These are phyloP conservation scores for Steccherinum ochraceum DNA, from an alignment of 768 basidiomycete species.

Conservation along the genomic window DNA sequence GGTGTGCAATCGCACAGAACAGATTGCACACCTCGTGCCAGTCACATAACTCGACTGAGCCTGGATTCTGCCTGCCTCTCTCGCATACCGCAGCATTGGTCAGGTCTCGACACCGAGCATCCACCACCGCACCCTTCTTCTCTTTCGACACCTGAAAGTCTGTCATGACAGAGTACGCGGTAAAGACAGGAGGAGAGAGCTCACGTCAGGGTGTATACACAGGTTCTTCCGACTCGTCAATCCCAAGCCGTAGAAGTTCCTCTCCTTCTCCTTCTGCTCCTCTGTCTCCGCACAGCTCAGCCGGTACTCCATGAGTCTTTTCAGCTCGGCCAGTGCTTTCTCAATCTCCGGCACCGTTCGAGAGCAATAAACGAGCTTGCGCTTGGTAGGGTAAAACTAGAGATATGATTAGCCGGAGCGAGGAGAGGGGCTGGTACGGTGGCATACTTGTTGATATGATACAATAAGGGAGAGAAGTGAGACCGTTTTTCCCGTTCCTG, in stretches of 20 bases:
- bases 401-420: too few species aligned
- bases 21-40: slow-evolving; percentile 80
- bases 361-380: slow-evolving; percentile 97
- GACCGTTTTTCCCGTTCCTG: slow-evolving; percentile 98
- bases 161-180: background rate
- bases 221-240: slow-evolving; percentile 94
- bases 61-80: slow-evolving; percentile 80
- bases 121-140: slow-evolving; percentile 97
- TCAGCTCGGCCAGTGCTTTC: slow-evolving; percentile 93
- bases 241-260: slow-evolving; percentile 80
- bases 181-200: slow-evolving; percentile 12
- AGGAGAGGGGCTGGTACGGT: background rate
- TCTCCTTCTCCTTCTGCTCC: slow-evolving; percentile 72
- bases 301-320: slow-evolving; percentile 89
- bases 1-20: background rate
- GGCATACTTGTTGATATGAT: slow-evolving; percentile 86
- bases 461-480: slow-evolving; percentile 93
- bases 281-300: slow-evolving; percentile 63
- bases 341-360: slow-evolving; percentile 99
- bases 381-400: slow-evolving; percentile 85
- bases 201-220: slow-evolving; percentile 90
- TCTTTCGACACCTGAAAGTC: slow-evolving; percentile 81
- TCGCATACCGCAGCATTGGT: slow-evolving; percentile 81
- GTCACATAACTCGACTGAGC: slow-evolving; percentile 84
- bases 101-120: slow-evolving; percentile 93